These are phyloP conservation scores for Berkeleyomyces rouxiae DNA, from an alignment of 2,329 filamentous ascomycete species.

Conservation along the genomic window DNA sequence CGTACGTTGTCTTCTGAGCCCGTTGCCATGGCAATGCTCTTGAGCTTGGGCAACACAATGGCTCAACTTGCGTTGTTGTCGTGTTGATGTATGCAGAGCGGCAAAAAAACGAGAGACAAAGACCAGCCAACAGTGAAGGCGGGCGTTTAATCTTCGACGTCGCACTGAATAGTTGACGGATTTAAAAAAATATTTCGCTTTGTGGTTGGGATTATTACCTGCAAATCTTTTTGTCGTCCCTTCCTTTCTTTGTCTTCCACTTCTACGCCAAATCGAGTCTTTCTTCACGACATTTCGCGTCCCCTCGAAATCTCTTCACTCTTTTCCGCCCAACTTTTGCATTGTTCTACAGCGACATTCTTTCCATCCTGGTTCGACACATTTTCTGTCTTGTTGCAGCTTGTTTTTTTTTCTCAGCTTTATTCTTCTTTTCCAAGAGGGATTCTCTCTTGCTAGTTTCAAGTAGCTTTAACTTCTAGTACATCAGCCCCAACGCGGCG, in stretches of 20 bases:
- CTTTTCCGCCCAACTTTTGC: not conserved
- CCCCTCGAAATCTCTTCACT: not conserved
- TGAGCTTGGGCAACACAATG: conserved; percentile 2
- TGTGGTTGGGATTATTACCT: not conserved
- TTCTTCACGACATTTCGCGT: not conserved
- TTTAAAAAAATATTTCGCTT: not conserved
- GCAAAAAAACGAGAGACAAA: not conserved
- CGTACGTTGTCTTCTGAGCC: not conserved
- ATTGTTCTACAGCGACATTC: not conserved
- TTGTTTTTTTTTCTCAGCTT: not conserved
- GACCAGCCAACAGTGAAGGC: not conserved
- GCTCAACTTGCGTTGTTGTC: not conserved
- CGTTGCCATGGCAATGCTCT: not conserved
- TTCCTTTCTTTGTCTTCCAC: not conserved
- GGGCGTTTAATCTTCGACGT: not conserved
- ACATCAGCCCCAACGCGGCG: not conserved
- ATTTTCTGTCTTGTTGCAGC: not conserved
- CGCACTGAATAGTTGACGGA: not conserved
- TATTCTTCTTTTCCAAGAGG: not conserved
- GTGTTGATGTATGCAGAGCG: not conserved
- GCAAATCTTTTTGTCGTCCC: not conserved
- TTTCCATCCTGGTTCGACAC: not conserved
- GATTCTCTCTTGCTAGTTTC: not conserved
- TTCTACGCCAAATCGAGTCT: not conserved
- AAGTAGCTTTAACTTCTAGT: not conserved